Conservation (phyloP, 2,329 filamentous ascomycete genomes). For the Hypoxylon rubiginosum region DNA sequence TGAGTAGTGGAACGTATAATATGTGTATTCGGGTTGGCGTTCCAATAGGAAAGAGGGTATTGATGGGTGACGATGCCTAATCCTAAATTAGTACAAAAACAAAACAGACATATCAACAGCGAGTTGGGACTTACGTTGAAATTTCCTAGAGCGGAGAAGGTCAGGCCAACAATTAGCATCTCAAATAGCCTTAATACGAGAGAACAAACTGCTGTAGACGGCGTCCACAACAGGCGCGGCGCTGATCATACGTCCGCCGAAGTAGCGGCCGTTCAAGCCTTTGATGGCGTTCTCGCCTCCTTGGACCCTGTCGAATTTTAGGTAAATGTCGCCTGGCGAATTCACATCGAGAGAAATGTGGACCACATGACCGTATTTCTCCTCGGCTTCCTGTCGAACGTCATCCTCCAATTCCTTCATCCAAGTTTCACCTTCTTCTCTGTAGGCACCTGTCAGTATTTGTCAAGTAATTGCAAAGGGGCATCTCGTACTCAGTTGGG, state of each 20-base stretch:
- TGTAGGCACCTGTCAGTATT: conserved; percentile 60
- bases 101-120: not conserved
- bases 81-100: conserved; percentile 21
- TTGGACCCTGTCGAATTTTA: conserved; percentile 97
- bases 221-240: conserved; percentile 97
- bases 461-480: not conserved
- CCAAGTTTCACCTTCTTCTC: conserved; percentile 89
- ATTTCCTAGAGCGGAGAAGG: conserved; percentile 63
- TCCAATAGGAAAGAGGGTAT: conserved; percentile 12
- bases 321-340: conserved; percentile 94
- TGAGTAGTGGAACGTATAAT: conserved; percentile 12
- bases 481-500: conserved; percentile 82
- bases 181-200: conserved; percentile 85
- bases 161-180: conserved; percentile 68
- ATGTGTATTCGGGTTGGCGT: conserved; percentile 14
- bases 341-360: conserved; percentile 96
- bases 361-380: conserved; percentile 96
- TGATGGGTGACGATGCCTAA: conserved; percentile 29
- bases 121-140: conserved; percentile 42
- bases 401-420: conserved; percentile 95
- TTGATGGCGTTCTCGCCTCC: conserved; percentile 98
- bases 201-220: conserved; percentile 97
- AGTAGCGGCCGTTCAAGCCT: conserved; percentile 95
- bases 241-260: conserved; percentile 92
- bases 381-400: conserved; percentile 90